phyloP scores from a whole-genome alignment of 202 grass and related monocot species.

The Saccharum hybrid region DNA sequence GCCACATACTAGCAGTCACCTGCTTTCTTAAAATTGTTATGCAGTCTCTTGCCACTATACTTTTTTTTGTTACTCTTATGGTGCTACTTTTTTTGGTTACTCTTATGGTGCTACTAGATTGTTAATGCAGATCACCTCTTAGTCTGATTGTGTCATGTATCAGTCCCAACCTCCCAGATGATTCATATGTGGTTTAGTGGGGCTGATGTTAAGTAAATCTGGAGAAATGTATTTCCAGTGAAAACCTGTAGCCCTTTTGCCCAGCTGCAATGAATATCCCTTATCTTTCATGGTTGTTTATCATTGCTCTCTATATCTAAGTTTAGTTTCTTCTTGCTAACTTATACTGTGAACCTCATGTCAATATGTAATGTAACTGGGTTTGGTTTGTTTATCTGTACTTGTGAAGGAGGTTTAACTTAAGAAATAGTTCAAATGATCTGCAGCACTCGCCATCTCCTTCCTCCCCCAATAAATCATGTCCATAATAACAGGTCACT shows the following conservation, averaged over 20 bases:
- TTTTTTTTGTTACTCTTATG: neutral
- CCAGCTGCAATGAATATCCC: too few species aligned
- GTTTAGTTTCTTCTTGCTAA: too few species aligned
- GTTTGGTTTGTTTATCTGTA: too few species aligned
- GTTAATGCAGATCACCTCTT: conserved; percentile 9
- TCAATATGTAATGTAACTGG: too few species aligned
- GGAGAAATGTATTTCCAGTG: neutral
- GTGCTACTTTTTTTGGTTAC: neutral
- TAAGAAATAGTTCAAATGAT: too few species aligned
- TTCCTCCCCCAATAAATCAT: neutral
- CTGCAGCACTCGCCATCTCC: neutral
- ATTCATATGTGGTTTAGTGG: neutral
- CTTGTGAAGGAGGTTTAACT: too few species aligned
- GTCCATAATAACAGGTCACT: neutral
- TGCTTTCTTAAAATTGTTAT: conserved; percentile 25
- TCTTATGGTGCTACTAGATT: conserved; percentile 18
- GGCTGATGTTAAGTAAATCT: conserved; percentile 19
- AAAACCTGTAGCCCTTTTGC: neutral
- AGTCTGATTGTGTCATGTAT: conserved; percentile 8
- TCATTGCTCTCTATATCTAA: too few species aligned
- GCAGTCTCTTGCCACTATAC: neutral
- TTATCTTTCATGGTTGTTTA: too few species aligned
- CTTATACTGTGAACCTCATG: too few species aligned
- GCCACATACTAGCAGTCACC: neutral
- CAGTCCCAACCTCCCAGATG: neutral